phyloP scores from a whole-genome alignment of 805 yeast species.

The Saturnispora zaruensis region DNA sequence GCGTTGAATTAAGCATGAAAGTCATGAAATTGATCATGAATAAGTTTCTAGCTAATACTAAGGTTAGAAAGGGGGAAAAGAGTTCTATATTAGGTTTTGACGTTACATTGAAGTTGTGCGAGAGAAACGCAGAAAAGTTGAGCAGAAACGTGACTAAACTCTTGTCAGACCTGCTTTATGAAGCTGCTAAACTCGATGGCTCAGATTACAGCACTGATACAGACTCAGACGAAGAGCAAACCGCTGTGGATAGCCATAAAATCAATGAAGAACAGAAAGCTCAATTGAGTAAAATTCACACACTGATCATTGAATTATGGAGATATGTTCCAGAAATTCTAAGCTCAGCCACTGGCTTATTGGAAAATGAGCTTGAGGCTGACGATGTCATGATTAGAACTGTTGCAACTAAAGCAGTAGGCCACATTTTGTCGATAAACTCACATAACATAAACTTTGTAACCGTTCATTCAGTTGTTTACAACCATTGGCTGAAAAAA shows the following conservation, averaged over 20 bases:
- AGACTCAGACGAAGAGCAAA: slow-evolving; percentile 8
- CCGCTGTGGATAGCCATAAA: not conserved
- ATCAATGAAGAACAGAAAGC: slow-evolving; percentile 17
- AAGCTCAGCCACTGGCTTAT: slow-evolving; percentile 64
- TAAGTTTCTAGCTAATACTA: slow-evolving; percentile 40
- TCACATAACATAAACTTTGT: slow-evolving; percentile 51
- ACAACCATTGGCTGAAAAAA: slow-evolving; percentile 66
- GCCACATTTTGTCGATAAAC: slow-evolving; percentile 45
- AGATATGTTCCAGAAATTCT: slow-evolving; percentile 65
- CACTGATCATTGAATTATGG: slow-evolving; percentile 63
- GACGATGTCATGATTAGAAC: slow-evolving; percentile 54
- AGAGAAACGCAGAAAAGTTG: slow-evolving; percentile 60
- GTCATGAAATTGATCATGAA: slow-evolving; percentile 59
- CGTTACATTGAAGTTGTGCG: slow-evolving; percentile 60
- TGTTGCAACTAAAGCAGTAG: slow-evolving; percentile 67
- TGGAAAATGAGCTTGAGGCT: slow-evolving; percentile 74
- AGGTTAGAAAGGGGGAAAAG: slow-evolving; percentile 15
- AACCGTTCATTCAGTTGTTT: slow-evolving; percentile 48
- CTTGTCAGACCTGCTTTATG: slow-evolving; percentile 67
- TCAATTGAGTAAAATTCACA: slow-evolving; percentile 54
- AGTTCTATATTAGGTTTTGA: slow-evolving; percentile 51
- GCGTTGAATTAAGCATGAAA: slow-evolving; percentile 43
- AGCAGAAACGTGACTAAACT: slow-evolving; percentile 70
- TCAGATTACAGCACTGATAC: slow-evolving; percentile 11
- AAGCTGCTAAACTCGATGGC: slow-evolving; percentile 27